phyloP scores from a whole-genome alignment of 129 eudicot genomes.

The Calendula officinalis region DNA sequence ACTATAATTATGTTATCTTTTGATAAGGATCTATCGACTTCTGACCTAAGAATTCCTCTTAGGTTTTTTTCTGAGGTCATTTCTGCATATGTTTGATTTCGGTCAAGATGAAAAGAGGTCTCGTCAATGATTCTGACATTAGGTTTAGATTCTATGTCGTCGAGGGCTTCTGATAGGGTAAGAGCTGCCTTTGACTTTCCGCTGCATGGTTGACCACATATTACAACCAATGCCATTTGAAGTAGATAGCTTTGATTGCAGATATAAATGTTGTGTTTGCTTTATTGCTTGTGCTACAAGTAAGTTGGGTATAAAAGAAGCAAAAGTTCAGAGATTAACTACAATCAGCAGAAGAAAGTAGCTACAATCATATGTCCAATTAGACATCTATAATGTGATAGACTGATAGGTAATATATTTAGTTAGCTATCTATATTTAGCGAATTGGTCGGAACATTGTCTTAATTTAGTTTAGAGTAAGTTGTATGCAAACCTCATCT shows the following conservation, averaged over 20 bases:
- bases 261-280: not conserved
- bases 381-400: no score
- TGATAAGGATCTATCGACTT: slow-evolving; percentile 90
- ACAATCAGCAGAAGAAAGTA: no score
- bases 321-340: no score
- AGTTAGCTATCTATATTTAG: no score
- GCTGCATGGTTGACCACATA: slow-evolving; percentile 96
- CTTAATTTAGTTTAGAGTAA: no score
- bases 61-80: slow-evolving; percentile 89
- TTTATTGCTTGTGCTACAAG: slow-evolving; percentile 4
- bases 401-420: no score
- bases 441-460: no score
- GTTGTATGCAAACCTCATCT: no score
- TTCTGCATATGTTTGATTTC: slow-evolving; percentile 82
- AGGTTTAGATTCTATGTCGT: slow-evolving; percentile 55
- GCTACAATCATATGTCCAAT: no score
- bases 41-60: slow-evolving; percentile 93
- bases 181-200: slow-evolving; percentile 89
- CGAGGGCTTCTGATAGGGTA: slow-evolving; percentile 69
- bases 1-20: slow-evolving; percentile 73
- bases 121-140: slow-evolving; percentile 65
- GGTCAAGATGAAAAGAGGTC: slow-evolving; percentile 76
- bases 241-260: not conserved
- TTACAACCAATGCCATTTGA: slow-evolving; percentile 85
- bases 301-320: no score